Conservation (phyloP, 495 filamentous ascomycete species). For the Penicillium lagena region DNA sequence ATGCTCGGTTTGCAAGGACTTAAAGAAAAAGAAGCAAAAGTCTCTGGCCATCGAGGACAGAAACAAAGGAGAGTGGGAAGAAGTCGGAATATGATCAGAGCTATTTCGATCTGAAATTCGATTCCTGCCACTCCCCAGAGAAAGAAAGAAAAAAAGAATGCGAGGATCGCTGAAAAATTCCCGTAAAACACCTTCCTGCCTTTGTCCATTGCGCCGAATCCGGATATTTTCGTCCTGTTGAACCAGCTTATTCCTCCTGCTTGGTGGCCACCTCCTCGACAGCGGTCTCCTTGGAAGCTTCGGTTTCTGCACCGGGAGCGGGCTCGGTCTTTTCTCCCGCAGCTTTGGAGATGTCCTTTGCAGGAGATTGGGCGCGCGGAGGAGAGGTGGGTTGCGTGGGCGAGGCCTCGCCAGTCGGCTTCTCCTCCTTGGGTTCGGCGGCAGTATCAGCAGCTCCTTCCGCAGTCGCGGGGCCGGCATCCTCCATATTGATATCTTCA, state of each 20-base stretch:
- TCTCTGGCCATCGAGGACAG: too few species aligned
- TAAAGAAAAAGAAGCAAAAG: too few species aligned
- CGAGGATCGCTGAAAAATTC: constrained; percentile 6
- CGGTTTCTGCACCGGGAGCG: constrained; percentile 11
- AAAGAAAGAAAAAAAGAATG: constrained; percentile 15
- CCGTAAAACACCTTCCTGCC: constrained; percentile 30
- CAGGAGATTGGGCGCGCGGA: constrained; percentile 9
- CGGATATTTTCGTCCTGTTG: constrained; percentile 14
- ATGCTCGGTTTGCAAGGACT: too few species aligned
- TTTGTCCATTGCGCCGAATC: constrained; percentile 35
- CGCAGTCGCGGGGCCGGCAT: constrained; percentile 30
- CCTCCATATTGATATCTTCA: constrained; percentile 62
- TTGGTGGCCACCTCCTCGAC: constrained; percentile 23
- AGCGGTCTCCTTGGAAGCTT: constrained; percentile 15
- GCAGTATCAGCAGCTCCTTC: constrained; percentile 11
- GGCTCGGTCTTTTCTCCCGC: constrained; percentile 10
- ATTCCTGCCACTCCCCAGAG: constrained; percentile 1
- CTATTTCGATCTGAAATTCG: constrained; percentile 1
- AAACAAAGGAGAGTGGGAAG: too few species aligned
- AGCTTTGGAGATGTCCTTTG: constrained; percentile 15
- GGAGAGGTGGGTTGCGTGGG: constrained; percentile 13
- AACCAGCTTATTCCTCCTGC: constrained; percentile 23
- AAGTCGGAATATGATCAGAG: too few species aligned
- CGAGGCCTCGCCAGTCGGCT: constrained; percentile 17
- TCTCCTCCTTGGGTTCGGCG: constrained; percentile 14